phyloP scores from a whole-genome alignment of 2,329 filamentous ascomycete genomes.

The Pseudomassariella vexata region DNA sequence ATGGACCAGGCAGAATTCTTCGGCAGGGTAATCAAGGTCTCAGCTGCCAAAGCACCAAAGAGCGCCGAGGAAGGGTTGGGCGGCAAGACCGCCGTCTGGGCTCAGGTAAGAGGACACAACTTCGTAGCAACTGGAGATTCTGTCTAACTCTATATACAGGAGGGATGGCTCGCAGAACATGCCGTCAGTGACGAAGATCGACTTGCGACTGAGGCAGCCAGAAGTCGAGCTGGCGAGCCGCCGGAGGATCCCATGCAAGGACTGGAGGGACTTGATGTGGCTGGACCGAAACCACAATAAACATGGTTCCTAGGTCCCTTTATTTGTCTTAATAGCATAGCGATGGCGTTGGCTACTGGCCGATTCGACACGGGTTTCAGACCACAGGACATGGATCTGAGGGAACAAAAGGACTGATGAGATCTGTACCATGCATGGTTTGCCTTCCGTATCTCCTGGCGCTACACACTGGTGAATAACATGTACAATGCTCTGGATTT shows the following conservation, averaged over 20 bases:
- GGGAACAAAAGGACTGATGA: conserved; percentile 10
- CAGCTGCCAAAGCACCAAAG: conserved; percentile 86
- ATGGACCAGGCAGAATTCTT: conserved; percentile 98
- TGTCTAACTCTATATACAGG: conserved; percentile 47
- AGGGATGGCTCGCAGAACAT: conserved; percentile 87
- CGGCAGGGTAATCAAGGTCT: conserved; percentile 86
- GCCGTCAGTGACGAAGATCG: conserved; percentile 78
- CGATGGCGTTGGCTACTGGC: conserved; percentile 22
- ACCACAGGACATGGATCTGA: conserved; percentile 10
- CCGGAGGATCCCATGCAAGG: conserved; percentile 91
- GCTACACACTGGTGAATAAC: no score
- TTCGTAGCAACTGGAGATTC: conserved; percentile 6
- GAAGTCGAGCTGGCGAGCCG: conserved; percentile 43
- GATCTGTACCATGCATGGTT: conserved; percentile 19
- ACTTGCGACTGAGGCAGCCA: conserved; percentile 48
- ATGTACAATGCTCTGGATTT: conserved; percentile 22
- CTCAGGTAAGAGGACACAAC: conserved; percentile 70
- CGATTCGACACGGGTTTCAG: conserved; percentile 12
- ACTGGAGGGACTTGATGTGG: conserved; percentile 86
- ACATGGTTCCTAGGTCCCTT: conserved; percentile 9
- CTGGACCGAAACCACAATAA: conserved; percentile 77
- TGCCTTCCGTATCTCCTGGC: no score
- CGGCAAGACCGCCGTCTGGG: conserved; percentile 92
- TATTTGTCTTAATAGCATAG: conserved; percentile 18
- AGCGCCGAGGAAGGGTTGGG: conserved; percentile 81